Percentiles rank a stretch among this genome's conserved stretches.
phyloP scores from a whole-genome alignment of 2,329 filamentous ascomycete genomes.

The Cercospora janseana region DNA sequence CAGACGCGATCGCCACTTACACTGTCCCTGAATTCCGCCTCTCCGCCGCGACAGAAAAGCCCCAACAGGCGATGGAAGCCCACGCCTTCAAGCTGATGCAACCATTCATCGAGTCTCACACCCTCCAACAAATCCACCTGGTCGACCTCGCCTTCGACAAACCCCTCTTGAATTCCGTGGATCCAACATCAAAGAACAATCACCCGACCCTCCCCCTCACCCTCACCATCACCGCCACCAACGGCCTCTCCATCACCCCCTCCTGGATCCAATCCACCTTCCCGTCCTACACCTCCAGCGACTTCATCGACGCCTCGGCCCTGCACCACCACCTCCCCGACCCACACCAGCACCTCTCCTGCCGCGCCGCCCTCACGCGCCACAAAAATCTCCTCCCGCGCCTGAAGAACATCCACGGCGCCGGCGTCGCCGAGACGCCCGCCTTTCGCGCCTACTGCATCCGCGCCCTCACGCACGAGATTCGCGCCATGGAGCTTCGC shows the following conservation, averaged over 20 bases:
- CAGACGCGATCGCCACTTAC: neutral
- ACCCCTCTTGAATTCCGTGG: too few relatives aligned
- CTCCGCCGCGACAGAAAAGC: neutral
- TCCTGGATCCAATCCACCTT: neutral
- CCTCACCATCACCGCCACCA: neutral
- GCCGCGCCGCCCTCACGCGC: neutral
- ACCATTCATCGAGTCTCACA: neutral
- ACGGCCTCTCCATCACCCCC: neutral
- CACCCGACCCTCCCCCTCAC: neutral
- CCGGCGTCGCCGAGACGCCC: neutral
- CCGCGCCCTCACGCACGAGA: neutral
- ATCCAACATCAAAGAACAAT: neutral
- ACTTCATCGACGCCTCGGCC: too few relatives aligned
- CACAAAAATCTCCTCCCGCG: neutral
- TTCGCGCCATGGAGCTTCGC: neutral
- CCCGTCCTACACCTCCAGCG: too few relatives aligned
- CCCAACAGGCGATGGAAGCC: neutral
- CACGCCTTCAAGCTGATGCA: neutral
- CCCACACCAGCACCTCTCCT: neutral
- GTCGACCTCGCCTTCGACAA: constrained; percentile 3
- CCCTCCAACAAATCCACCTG: constrained; percentile 2
- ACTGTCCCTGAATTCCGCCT: neutral
- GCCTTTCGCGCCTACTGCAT: neutral
- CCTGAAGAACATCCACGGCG: neutral
- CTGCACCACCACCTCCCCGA: neutral